Evolutionary conservation across 768 basidiomycete genomes (phyloP), one percentile per base, ranked within the genome.

Genomic region (Albatrellus ellisii): DNA sequence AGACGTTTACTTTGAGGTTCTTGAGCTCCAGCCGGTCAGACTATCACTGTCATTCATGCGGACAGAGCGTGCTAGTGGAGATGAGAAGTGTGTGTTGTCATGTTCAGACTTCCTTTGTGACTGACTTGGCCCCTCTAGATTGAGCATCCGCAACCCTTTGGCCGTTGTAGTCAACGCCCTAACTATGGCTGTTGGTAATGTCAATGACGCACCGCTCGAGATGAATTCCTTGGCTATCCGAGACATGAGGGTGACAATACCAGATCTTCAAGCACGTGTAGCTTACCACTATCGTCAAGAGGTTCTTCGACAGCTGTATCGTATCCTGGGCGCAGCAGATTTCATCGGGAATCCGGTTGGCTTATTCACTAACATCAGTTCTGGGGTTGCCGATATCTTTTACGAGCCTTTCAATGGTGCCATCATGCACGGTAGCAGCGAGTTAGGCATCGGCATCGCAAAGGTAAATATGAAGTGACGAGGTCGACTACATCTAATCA

Each of bases 321-420:
- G 95, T 27, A 86, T 99, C 33, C 70, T 99, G 11, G 94, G 95
- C n/a, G 97, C 92, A 4, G 95, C 92, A 0, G 94, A 98, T 62
- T 94, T 98, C 63, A 84, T 86, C 46, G 84, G 87, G 11, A 92
- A 92, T 56, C 94, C 94, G 4, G 91, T 98, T 34, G 95, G 95
- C 8, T 70, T 99, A 33, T 98, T 99, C 69, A 94, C 85, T 38
- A 98, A 98, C 55, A 91, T 99, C 55, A 94, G 89, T 55, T 95
- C 91, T 22, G 95, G 95, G 9, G 87, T 98, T 4, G 86, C 86
- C 41, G 95, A 99, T 59, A 92, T 98, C 51, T 98, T 99, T 68
- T 95, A 98, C 51, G 94, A 97, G 59, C 95, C 95, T 2, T 95
- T 92, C 68, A 82, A 91, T 44, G 92, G 92, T 26, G 85, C 92